Evolutionary conservation across 495 filamentous ascomycete genomes (phyloP), one percentile per base, ranked within the genome.

Genomic region (Trichoderma parareesei): DNA sequence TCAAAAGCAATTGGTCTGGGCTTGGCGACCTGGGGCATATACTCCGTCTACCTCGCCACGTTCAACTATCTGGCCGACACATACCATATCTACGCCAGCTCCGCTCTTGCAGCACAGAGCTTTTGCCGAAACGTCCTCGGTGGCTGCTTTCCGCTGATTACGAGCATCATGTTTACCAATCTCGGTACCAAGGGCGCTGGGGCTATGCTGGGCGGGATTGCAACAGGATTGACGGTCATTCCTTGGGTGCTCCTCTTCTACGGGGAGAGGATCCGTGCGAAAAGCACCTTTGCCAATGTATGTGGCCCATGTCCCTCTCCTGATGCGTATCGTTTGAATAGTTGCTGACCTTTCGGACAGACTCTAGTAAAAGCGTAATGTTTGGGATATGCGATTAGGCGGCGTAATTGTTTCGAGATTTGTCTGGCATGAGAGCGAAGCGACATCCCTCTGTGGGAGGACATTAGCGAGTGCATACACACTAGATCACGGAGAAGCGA

Each of bases 51-150:
- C 71, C 79, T 98, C 7, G 90, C 93, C 1, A 88, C 90, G 0
- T 97, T 97, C 77, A 98, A 97, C 69, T 97, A 97, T 68, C 82
- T 97, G 14, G 92, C 92, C n/a, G 93, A 97, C 73, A 88, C 84
- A 2, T 98, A 96, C 73, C 88, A 91, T 71, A 79, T 83, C 0
- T 96, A 91, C 69, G 91, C 93, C 2, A 90, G 86, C 63, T 94
- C 89, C 9, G 93, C 93, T 3, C 78, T 97, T 57, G 93, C 93
- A 2, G 92, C 92, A 11, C 93, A 97, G 75, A 88, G 84, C 5
- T 93, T 91, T 69, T 85, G 87, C 68, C 83, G 93, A 3, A 98
- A 98, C 73, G 79, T 96, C 40, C 78, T 97, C 0, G 92, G 87
- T 43, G 93, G 91, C 4, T 76, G 87, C 3, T 96, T 97, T 65